phyloP scores from a whole-genome alignment of 2,329 filamentous ascomycete species.

The Madurella fahalii region DNA sequence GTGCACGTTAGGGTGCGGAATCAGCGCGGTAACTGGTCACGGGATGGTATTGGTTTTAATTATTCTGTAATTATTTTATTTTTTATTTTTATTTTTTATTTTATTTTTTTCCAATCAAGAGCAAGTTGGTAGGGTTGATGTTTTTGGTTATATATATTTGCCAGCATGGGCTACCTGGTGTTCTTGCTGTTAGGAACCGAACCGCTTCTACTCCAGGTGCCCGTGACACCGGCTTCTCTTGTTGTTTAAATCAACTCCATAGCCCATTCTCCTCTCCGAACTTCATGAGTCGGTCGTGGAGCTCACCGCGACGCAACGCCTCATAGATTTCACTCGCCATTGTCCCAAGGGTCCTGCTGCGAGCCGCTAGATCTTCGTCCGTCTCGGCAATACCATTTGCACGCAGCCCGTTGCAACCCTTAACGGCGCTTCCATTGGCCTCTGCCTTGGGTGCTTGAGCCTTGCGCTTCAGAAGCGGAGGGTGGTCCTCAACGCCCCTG shows the following conservation, averaged over 20 bases:
- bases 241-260: conserved; percentile 11
- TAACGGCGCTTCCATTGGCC: neutral
- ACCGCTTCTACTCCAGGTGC: neutral
- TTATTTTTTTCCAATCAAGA: too few relatives aligned
- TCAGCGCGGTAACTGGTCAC: too few relatives aligned
- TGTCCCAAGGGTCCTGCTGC: conserved; percentile 49
- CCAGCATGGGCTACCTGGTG: neutral
- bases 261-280: conserved; percentile 56
- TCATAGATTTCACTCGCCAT: conserved; percentile 64
- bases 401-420: neutral
- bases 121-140: too few relatives aligned
- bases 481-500: conserved; percentile 27
- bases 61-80: too few relatives aligned
- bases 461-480: conserved; percentile 20
- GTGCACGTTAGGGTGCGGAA: too few relatives aligned
- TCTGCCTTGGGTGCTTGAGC: neutral
- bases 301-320: conserved; percentile 64
- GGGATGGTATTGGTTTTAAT: too few relatives aligned
- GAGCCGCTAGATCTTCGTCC: conserved; percentile 57
- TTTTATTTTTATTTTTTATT: too few relatives aligned
- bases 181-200: too few relatives aligned
- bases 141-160: neutral
- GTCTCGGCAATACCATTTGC: neutral
- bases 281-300: conserved; percentile 65
- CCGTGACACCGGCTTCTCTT: neutral